phyloP scores from a whole-genome alignment of 192 early-diverging fungal species.

The Borealophlyctis nickersoniae region DNA sequence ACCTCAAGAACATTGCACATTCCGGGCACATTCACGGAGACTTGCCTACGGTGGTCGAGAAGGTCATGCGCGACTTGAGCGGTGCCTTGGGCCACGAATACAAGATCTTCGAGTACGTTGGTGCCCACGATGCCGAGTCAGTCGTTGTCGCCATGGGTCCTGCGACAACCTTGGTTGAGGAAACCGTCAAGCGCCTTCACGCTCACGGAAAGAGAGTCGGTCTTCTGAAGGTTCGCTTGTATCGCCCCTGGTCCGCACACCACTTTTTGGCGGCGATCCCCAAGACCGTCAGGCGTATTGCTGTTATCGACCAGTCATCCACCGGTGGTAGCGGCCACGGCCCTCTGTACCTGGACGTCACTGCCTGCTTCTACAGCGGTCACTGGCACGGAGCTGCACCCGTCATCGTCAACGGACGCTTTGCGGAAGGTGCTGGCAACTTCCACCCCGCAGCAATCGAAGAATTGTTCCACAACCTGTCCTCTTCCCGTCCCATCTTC shows the following conservation, averaged over 20 bases:
- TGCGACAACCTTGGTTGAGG: slow-evolving; percentile 45
- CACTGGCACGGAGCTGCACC: slow-evolving; percentile 46
- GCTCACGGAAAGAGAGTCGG: slow-evolving; percentile 52
- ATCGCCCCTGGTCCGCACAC: slow-evolving; percentile 79
- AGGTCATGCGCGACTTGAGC: slow-evolving; percentile 46
- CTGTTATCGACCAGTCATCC: slow-evolving; percentile 69
- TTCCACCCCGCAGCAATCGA: slow-evolving; percentile 35
- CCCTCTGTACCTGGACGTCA: slow-evolving; percentile 71
- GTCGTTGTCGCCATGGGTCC: slow-evolving; percentile 79
- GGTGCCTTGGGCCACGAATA: slow-evolving; percentile 58
- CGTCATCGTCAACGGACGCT: slow-evolving; percentile 30
- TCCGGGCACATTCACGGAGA: slow-evolving; percentile 2
- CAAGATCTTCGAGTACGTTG: slow-evolving; percentile 79
- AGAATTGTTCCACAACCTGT: slow-evolving; percentile 36
- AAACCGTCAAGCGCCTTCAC: slow-evolving; percentile 47
- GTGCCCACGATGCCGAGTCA: slow-evolving; percentile 64
- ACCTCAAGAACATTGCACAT: slow-evolving; percentile 45
- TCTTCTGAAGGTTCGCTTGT: slow-evolving; percentile 71
- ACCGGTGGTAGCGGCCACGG: slow-evolving; percentile 51
- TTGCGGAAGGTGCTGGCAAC: slow-evolving; percentile 19
- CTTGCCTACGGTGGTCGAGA: slow-evolving; percentile 40
- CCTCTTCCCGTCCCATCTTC: slow-evolving; percentile 17
- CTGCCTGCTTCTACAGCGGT: slow-evolving; percentile 58
- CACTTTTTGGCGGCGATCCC: slow-evolving; percentile 72
- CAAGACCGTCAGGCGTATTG: slow-evolving; percentile 58